phyloP scores from a whole-genome alignment of 2,329 filamentous ascomycete species.

The Fusarium luffae region DNA sequence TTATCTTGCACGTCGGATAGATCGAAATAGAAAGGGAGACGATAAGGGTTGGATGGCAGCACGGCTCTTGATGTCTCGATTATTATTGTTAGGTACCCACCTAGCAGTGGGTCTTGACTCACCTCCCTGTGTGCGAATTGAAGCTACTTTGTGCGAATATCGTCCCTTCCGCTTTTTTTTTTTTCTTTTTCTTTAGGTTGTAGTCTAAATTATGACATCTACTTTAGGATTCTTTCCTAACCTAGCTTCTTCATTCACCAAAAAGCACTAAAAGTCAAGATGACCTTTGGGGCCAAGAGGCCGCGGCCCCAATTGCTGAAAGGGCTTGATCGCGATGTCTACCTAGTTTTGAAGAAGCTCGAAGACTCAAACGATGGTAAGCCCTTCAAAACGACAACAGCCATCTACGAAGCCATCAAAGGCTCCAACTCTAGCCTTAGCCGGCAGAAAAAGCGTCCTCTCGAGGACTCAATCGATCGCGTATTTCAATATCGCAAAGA shows the following conservation, averaged over 20 bases:
- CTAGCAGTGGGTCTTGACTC: background rate
- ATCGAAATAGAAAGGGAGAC: no score
- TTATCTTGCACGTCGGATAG: background rate
- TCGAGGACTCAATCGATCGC: slow-evolving; percentile 88
- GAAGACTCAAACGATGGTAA: slow-evolving; percentile 71
- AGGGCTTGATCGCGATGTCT: slow-evolving; percentile 75
- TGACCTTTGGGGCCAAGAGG: slow-evolving; percentile 32
- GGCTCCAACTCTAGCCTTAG: slow-evolving; percentile 88
- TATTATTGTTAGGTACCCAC: background rate
- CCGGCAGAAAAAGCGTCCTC: slow-evolving; percentile 79
- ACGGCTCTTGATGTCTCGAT: no score
- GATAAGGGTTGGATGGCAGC: no score
- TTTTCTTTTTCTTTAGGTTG: background rate
- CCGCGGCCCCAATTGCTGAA: slow-evolving; percentile 38
- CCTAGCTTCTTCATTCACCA: background rate
- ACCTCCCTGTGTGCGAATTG: background rate
- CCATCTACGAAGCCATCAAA: slow-evolving; percentile 83
- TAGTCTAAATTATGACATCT: background rate
- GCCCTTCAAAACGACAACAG: slow-evolving; percentile 61
- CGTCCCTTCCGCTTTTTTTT: background rate
- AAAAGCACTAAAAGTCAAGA: background rate
- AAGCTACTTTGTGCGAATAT: background rate
- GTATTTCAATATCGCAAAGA: slow-evolving; percentile 80
- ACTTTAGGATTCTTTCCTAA: background rate
- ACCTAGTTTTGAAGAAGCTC: slow-evolving; percentile 81